Base-by-base conservation (phyloP, 768 basidiomycete genomes). In the Pleurotus eryngii region DNA sequence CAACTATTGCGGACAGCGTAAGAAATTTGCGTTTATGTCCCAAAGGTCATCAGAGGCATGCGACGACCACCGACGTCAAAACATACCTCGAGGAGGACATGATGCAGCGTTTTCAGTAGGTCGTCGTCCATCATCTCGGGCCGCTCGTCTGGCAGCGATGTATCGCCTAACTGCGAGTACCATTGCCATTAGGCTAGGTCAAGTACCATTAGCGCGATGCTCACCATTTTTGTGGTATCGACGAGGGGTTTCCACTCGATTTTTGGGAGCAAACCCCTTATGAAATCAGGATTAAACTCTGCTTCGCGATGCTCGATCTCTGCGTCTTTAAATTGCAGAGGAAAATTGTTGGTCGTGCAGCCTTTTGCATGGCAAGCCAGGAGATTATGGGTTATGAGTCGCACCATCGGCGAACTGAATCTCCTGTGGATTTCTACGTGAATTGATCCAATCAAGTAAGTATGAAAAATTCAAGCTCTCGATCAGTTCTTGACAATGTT, bases 341-440 rank as follows among this genome's bases (percentile, higher is more conserved):
- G 96, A 68, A 97, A 98, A 73, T 98, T 98, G 76, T 96, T 91
- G n/a, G 89, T 79, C 9, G 83, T 91, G 82, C 96, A 99, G 58
- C 87, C 87, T 68, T 92, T 93, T 57, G 85, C 94, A 68, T 96
- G 95, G 78, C 96, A 98, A 8, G 93, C 89, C 6, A 97, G 86
- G 30, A 97, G 81, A 70, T 98, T 97, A 74, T 98, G 95, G 0
- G 95, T 96, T 68, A 98, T 91, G 11, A 97, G 79, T 49, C 94
- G 88, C 65, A 97, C 93, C 93, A 95, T 95, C 17, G 68, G 14
- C 53, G 37, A 9, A 15, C 22, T 9, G 50, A n/a, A 26, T 26
- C 24, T 5, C 24, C 24, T 26, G 5, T 26, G 24, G 5, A 26
- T 26, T 5, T 26, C 24, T 26, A 5, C 5, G 24, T 26, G 24